Evolutionary conservation across 768 basidiomycete genomes (phyloP), one percentile per base, ranked within the genome.

Genomic region (Crassisporium funariophilum): DNA sequence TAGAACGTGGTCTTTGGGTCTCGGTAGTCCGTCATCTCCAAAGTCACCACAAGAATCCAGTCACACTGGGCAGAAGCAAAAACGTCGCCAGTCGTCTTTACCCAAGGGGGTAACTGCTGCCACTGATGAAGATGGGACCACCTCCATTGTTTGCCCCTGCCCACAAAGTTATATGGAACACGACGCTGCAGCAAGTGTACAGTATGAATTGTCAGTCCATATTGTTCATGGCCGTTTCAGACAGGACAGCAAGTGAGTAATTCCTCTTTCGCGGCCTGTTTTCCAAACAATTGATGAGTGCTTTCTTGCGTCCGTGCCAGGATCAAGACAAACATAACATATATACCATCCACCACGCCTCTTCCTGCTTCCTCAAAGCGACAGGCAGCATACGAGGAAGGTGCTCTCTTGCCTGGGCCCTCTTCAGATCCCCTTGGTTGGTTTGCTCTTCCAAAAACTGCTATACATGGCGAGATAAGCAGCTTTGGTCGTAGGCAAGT

Each of bases 341-440:
- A 41, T 29, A 54, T 50, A 5, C 53, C 53, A 6, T 13, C 34
- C 25, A 47, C 51, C 13, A 44, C 24, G 10, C 48, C 53, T 15
- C 29, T 25, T 29, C 38, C 49, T 13, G 45, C 44, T 7, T 50
- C 49, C 10, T 11, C 10, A n/a, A 44, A 35, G 35, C 38, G 51
- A 7, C 55, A 46, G 23, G 11, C 11, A 16, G 44, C 51, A 13
- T 56, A 56, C 20, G 6, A 17, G 3, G 25, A 29, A 25, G 35
- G 36, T 21, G 17, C 41, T 3, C 15, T 15, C 10, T 27, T 53
- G 5, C 43, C 44, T 13, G 38, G 51, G 23, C 51, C 55, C 10
- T 25, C 24, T 8, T n/a, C 21, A 4, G 55, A 56, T 44, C 44
- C 44, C 9, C 39, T 46, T 21, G 55, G 55, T 13, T 53, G 55